Percentiles rank a stretch among this genome's conserved stretches.
Evolutionary conservation across 257 asterid species (phyloP).

Genomic region (Nicotiana tabacum): DNA sequence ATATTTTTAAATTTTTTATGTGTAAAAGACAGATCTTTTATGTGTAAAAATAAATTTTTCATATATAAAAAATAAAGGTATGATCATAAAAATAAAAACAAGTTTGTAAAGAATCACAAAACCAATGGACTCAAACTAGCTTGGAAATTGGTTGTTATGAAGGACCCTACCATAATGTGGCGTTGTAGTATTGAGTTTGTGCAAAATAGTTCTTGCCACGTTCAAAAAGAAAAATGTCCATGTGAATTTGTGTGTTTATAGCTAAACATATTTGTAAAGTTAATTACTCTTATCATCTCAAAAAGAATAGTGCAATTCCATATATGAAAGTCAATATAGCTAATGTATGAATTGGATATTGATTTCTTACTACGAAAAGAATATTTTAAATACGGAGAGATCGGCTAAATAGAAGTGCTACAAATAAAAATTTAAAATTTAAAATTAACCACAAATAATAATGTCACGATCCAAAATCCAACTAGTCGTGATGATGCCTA

Average conservation of each 20-base stretch:
- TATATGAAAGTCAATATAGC: neutral
- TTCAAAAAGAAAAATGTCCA: neutral
- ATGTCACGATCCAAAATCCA: no score
- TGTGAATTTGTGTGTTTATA: neutral
- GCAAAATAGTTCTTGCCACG: slow-evolving; percentile 1
- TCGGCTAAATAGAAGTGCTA: neutral
- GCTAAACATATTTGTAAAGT: neutral
- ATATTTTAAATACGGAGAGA: neutral
- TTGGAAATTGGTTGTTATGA: neutral
- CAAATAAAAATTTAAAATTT: neutral
- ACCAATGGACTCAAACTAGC: no score
- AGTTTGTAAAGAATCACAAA: no score
- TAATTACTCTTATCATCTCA: neutral
- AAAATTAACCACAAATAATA: neutral
- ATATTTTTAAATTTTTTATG: no score
- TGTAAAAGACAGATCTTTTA: no score
- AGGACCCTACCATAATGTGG: slow-evolving; percentile 13
- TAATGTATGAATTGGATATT: neutral
- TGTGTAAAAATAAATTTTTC: no score
- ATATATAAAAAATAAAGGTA: no score
- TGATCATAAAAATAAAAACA: no score
- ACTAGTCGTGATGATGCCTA: no score
- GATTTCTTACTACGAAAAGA: neutral
- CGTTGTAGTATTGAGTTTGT: neutral
- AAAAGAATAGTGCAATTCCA: neutral